Evolutionary conservation across 192 early-diverging fungal genomes (phyloP), one percentile per base, ranked within the genome.

Genomic region (Coemansia sp.): DNA sequence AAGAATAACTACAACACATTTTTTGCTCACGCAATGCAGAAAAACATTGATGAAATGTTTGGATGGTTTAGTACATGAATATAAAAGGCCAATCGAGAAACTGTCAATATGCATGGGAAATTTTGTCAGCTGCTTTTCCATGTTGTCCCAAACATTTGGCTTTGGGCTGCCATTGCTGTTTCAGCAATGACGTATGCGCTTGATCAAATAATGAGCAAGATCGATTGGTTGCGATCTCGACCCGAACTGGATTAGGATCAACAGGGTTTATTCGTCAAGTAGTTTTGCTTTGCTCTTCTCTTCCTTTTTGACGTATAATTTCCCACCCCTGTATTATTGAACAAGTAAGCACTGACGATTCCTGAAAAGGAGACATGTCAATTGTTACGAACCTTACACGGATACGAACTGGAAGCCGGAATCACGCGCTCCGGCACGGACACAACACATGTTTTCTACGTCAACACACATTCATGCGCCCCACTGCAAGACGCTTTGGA

Each of bases 321-420:
- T 55, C 53, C 29, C 29, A 60, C 59, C 7, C 48, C 22, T 60
- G 47, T 23, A 50, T 17, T 12, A 19, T 21, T 8, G 48, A 8
- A 58, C 10, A 62, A 49, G 32, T 38, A 60, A 37, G 39, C 11
- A 19, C 60, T 21, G 60, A 8, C 21, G 37, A 2, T 32, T n/a
- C 23, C 50, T 17, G n/a, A 9, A 21, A 50, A 21, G 7, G 27
- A 39, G 41, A 17, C 45, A 77, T 77, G 75, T 27, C 69, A 41
- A 62, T 77, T 57, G 66, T 63, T 25, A 61, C 43, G 38, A 57
- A 52, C 29, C 38, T 69, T 60, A 41, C 69, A 45, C 65, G 58
- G 65, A 72, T 69, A 57, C 59, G 37, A 59, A 43, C 54, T 25
- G 68, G 69, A 76, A 70, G 69, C 59, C 65, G 57, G 29, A 41